Conservation (phyloP, 2,329 filamentous ascomycete species). For the Botrytis galanthina region DNA sequence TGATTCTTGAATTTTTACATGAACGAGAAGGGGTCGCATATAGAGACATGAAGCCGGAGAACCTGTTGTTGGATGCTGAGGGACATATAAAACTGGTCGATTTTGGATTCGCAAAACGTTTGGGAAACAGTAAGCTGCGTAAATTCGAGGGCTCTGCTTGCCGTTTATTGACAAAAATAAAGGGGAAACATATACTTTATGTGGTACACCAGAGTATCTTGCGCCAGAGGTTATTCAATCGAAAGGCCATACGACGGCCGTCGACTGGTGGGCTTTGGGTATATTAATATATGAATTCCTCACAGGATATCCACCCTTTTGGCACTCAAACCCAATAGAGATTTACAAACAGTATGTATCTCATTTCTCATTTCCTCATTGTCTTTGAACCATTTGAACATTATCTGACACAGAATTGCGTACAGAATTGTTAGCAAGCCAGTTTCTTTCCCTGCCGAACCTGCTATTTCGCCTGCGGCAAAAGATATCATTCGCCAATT, state of each 20-base stretch:
- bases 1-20: conserved; percentile 78
- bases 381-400: conserved; percentile 1
- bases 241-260: conserved; percentile 71
- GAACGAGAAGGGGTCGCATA: conserved; percentile 78
- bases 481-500: conserved; percentile 73
- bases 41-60: conserved; percentile 80
- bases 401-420: background rate
- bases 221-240: conserved; percentile 83
- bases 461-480: conserved; percentile 62
- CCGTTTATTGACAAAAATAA: conserved; percentile 15
- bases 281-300: conserved; percentile 83
- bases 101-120: conserved; percentile 80
- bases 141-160: background rate
- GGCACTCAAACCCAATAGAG: conserved; percentile 82
- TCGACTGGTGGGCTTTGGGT: conserved; percentile 86
- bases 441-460: conserved; percentile 68
- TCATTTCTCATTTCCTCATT: background rate
- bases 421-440: conserved; percentile 74
- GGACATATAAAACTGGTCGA: conserved; percentile 82
- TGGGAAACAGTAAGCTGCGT: conserved; percentile 53
- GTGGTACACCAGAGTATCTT: conserved; percentile 80
- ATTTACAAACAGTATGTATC: conserved; percentile 71
- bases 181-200: conserved; percentile 65
- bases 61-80: conserved; percentile 72
- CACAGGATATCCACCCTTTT: conserved; percentile 82